phyloP scores from a whole-genome alignment of 164 flowering plant genomes.

The Santalum album region DNA sequence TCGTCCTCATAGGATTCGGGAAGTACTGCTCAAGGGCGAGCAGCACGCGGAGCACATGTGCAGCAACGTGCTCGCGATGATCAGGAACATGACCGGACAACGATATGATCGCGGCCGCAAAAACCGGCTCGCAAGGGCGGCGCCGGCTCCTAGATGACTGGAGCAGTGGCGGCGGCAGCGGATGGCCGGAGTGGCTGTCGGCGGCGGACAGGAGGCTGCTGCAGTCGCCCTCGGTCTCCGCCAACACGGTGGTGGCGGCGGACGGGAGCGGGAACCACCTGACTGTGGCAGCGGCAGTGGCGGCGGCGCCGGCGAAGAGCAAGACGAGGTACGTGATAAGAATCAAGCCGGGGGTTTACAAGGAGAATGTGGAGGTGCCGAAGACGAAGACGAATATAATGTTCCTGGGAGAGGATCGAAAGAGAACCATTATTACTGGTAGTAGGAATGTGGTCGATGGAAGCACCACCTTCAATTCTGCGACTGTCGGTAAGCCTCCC shows the following conservation, averaged over 20 bases:
- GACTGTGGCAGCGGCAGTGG: slow-evolving; percentile 78
- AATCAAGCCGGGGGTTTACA: slow-evolving; percentile 79
- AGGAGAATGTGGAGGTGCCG: slow-evolving; percentile 74
- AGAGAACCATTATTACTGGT: slow-evolving; percentile 69
- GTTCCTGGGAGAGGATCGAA: slow-evolving; percentile 82
- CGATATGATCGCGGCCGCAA: slow-evolving; percentile 24
- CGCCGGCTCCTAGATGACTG: too few species aligned
- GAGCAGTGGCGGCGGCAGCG: too few species aligned
- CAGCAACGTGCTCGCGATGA: slow-evolving; percentile 78
- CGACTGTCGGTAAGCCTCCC: slow-evolving; percentile 70
- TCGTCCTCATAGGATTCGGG: too few species aligned
- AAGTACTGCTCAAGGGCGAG: slow-evolving; percentile 23
- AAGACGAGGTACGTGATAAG: slow-evolving; percentile 52
- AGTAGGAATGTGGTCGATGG: slow-evolving; percentile 72
- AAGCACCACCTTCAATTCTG: slow-evolving; percentile 90
- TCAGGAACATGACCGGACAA: slow-evolving; percentile 67
- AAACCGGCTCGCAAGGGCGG: slow-evolving; percentile 7
- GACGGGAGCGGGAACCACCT: slow-evolving; percentile 73
- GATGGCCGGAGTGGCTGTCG: slow-evolving; percentile 75
- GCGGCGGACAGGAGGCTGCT: slow-evolving; percentile 56
- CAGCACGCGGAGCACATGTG: slow-evolving; percentile 45
- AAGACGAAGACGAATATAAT: slow-evolving; percentile 70
- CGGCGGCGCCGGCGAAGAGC: slow-evolving; percentile 66
- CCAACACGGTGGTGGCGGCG: slow-evolving; percentile 72
- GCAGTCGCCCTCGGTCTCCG: slow-evolving; percentile 42